These are phyloP conservation scores for Cardamine occulta DNA, from an alignment of 345 rosid genomes.

Conservation along the genomic window DNA sequence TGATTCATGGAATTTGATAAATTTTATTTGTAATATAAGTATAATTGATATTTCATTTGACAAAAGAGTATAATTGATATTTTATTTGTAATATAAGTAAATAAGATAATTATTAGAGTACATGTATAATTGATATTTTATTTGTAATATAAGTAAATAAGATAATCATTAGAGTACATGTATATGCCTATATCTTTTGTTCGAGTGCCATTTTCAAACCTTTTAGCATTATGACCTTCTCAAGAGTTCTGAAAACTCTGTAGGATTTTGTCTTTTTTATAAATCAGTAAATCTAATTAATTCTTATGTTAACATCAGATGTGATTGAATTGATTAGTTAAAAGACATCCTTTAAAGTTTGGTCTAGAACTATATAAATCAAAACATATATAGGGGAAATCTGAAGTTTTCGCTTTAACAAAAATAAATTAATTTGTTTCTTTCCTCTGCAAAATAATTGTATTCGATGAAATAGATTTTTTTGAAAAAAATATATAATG, in stretches of 20 bases:
- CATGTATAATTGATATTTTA: not conserved
- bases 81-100: not conserved
- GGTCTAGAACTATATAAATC: no score
- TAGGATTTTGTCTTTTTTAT: not conserved
- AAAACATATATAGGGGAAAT: not conserved
- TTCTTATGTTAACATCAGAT: conserved; percentile 1
- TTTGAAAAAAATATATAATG: no score
- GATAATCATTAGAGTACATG: not conserved
- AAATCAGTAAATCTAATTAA: not conserved
- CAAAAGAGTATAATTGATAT: not conserved
- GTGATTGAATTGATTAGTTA: no score
- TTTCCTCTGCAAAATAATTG: no score
- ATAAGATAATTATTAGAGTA: not conserved
- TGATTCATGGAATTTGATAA: not conserved
- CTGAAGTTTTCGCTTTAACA: not conserved
- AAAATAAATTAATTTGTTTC: no score
- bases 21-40: not conserved
- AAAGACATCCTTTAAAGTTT: no score
- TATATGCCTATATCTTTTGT: not conserved
- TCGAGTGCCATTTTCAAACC: not conserved
- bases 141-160: not conserved
- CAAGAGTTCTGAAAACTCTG: not conserved
- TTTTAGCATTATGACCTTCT: not conserved
- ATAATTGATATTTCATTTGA: not conserved
- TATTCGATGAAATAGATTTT: no score